phyloP scores from a whole-genome alignment of 2,329 filamentous ascomycete genomes.

The Phoma sp. region DNA sequence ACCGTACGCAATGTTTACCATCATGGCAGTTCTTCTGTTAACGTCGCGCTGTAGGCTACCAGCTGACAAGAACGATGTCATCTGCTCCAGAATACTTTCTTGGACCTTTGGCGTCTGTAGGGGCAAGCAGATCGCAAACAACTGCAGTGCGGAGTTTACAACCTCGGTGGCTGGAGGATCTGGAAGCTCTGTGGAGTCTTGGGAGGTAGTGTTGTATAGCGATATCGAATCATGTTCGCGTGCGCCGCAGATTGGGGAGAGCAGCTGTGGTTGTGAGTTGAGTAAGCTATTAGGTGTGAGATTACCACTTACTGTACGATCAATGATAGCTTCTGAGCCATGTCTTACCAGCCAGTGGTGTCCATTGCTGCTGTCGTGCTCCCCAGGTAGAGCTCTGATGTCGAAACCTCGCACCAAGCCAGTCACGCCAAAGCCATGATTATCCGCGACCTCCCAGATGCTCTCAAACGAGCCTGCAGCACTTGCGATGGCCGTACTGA shows the following conservation, averaged over 20 bases:
- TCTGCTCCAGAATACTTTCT: slow-evolving; percentile 93
- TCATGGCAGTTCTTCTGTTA: slow-evolving; percentile 87
- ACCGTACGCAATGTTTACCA: slow-evolving; percentile 85
- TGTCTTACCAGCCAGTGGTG: slow-evolving; percentile 61
- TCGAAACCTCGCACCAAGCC: slow-evolving; percentile 81
- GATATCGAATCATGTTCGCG: slow-evolving; percentile 88
- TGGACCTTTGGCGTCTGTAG: slow-evolving; percentile 90
- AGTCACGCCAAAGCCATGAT: slow-evolving; percentile 91
- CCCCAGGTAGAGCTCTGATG: slow-evolving; percentile 72
- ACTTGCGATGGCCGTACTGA: slow-evolving; percentile 90
- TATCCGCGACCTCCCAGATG: slow-evolving; percentile 94
- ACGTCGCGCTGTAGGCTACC: slow-evolving; percentile 81
- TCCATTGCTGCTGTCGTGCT: slow-evolving; percentile 48
- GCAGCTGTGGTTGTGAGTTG: slow-evolving; percentile 40
- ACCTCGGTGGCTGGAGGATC: slow-evolving; percentile 91
- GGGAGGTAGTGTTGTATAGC: slow-evolving; percentile 69
- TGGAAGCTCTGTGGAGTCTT: slow-evolving; percentile 60
- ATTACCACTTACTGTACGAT: slow-evolving; percentile 52
- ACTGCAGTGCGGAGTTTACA: slow-evolving; percentile 89
- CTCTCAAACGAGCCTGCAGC: slow-evolving; percentile 89
- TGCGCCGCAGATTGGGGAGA: slow-evolving; percentile 76
- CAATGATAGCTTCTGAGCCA: slow-evolving; percentile 70
- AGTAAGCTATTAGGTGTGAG: too few species aligned
- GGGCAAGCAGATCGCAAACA: slow-evolving; percentile 91
- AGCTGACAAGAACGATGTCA: slow-evolving; percentile 86